Evolutionary conservation across 805 yeast genomes (phyloP), one percentile per base, ranked within the genome.

Genomic region (Candida sakaeoensis): DNA sequence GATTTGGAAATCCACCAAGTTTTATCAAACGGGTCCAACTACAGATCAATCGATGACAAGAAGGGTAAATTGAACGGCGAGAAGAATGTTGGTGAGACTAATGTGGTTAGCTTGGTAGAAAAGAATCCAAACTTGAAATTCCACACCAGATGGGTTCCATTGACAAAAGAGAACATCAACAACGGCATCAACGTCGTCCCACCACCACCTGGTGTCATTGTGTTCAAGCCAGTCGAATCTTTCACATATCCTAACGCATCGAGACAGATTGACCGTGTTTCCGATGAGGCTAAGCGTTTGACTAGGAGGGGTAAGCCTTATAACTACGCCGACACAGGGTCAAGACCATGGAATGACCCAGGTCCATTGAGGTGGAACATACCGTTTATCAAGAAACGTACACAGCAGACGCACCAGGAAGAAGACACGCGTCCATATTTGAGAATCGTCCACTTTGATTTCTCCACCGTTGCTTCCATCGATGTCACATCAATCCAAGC

Each of bases 141-240:
- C 51, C 77, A 73, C 43, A 74, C 81, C 2, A 74, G 73, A 53
- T 85, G 91, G 91, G 82, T 84, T 18, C 89, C 93, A 33, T 60
- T 77, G 34, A 56, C 57, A 58, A 62, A 55, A 61, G 57, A 57
- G 59, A 70, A 70, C 30, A 48, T 77, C 40, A 86, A 90, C 58
- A 63, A 74, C 4, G 74, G 72, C 12, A 60, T 89, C 13, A 55
- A 68, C 1, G 75, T 90, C 5, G 58, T 58, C 12, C 85, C 89
- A 2, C 95, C 97, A 12, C 96, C 96, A 21, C 87, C 91, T 1
- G 96, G 97, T 24, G 89, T 90, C 13, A 52, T 89, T 42, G 95
- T 90, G 2, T 90, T 82, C 68, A 77, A 93, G 52, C 84, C 93
- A 29, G 66, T 81, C 14, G 96, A 90, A 53, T 69, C 89, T 12